phyloP scores from a whole-genome alignment of 495 filamentous ascomycete genomes.

The Penicillium mononematosum region DNA sequence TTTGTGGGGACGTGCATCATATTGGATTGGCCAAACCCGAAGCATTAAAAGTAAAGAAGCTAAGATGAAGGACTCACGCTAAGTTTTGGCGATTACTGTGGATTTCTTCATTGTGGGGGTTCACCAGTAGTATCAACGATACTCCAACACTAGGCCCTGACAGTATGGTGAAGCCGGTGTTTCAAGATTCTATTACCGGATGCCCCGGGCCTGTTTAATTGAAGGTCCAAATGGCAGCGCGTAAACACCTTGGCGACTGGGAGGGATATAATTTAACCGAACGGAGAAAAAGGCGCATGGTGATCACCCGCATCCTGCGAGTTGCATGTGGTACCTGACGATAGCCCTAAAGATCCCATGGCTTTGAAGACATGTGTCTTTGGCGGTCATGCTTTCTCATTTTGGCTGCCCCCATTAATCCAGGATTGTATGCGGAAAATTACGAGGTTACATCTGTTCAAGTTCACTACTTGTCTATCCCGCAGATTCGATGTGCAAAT shows the following conservation, averaged over 20 bases:
- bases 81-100: conserved; percentile 23
- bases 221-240: neutral
- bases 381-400: neutral
- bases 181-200: neutral
- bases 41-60: conserved; percentile 14
- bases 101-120: conserved; percentile 25
- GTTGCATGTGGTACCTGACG: neutral
- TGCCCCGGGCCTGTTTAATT: neutral
- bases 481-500: neutral
- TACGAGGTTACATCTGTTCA: neutral
- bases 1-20: conserved; percentile 16
- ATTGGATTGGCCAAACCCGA: conserved; percentile 24
- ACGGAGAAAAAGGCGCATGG: neutral
- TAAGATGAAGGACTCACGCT: conserved; percentile 23
- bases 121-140: conserved; percentile 19
- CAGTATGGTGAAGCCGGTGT: neutral
- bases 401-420: neutral
- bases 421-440: neutral
- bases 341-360: neutral
- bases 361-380: neutral
- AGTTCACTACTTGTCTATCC: neutral
- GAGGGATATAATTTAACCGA: neutral
- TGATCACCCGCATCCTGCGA: neutral
- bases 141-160: neutral
- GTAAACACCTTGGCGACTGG: neutral